Conservation (phyloP, 2,329 filamentous ascomycete genomes). For the Elsinoe arachidis region DNA sequence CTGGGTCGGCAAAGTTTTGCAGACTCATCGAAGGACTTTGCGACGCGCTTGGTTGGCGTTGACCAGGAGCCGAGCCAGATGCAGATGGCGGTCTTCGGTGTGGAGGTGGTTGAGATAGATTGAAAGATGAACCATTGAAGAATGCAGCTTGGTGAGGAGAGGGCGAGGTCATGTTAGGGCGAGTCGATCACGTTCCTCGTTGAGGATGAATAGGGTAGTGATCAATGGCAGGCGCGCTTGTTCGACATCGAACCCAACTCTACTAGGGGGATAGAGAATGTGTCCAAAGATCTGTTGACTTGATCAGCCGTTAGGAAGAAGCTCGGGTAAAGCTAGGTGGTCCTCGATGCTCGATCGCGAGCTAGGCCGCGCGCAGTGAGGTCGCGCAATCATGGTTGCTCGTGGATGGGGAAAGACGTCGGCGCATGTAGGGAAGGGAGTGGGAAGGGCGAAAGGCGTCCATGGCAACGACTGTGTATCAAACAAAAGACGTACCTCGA, state of each 20-base stretch:
- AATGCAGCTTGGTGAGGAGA: constrained; percentile 1
- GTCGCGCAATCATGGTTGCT: constrained; percentile 6
- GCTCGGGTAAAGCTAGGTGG: neutral
- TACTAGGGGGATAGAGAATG: neutral
- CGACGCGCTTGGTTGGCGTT: constrained; percentile 12
- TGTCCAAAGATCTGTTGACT: neutral
- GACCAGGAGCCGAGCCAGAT: constrained; percentile 5
- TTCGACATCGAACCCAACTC: neutral
- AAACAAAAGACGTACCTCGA: constrained; percentile 13
- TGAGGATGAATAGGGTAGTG: neutral
- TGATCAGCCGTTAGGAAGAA: constrained; percentile 2
- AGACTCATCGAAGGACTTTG: constrained; percentile 8
- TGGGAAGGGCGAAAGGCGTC: neutral
- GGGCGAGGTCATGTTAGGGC: constrained; percentile 12
- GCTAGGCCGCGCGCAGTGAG: neutral
- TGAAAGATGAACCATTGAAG: constrained; percentile 16
- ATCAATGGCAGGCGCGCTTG: constrained; percentile 5
- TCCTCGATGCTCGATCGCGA: neutral
- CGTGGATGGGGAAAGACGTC: neutral
- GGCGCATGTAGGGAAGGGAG: neutral
- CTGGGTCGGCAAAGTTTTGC: constrained; percentile 19
- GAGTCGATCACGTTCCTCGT: neutral
- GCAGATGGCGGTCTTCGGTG: constrained; percentile 13
- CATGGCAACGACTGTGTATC: neutral
- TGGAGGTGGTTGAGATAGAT: constrained; percentile 16